phyloP scores from a whole-genome alignment of 805 yeast genomes.

The Spencermartinsiella europaea region DNA sequence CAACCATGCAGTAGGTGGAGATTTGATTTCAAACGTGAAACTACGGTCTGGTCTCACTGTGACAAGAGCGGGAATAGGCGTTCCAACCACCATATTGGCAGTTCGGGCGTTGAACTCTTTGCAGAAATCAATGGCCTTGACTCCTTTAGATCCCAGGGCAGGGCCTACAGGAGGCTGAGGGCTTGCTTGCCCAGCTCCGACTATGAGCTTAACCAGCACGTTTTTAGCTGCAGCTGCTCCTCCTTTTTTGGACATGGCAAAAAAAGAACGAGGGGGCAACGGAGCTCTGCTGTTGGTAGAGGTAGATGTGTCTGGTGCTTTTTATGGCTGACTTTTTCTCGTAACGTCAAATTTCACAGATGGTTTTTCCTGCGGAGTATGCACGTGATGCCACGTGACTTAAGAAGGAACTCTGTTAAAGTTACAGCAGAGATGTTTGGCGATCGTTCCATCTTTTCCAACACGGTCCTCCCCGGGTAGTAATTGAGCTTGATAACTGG shows the following conservation, averaged over 20 bases:
- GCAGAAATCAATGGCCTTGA: conserved; percentile 96
- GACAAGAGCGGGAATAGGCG: conserved; percentile 82
- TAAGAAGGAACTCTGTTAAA: too few species aligned
- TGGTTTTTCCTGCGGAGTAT: too few species aligned
- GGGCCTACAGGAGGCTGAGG: conserved; percentile 99
- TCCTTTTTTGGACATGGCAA: background rate
- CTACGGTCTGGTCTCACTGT: conserved; percentile 90
- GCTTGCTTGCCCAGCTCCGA: conserved; percentile 96
- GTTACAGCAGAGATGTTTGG: too few species aligned
- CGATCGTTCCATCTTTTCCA: too few species aligned
- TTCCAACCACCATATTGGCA: conserved; percentile 77
- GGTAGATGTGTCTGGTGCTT: too few species aligned
- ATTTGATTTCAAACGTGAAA: conserved; percentile 77
- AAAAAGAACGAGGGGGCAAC: too few species aligned
- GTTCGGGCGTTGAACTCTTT: conserved; percentile 98
- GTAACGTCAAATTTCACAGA: too few species aligned
- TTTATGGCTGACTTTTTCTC: too few species aligned
- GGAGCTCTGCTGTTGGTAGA: too few species aligned
- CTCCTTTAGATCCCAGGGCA: conserved; percentile 97
- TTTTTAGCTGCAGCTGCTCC: conserved; percentile 42
- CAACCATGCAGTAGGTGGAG: conserved; percentile 89
- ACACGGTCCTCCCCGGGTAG: too few species aligned
- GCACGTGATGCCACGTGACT: too few species aligned
- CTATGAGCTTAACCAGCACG: conserved; percentile 77
- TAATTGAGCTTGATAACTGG: too few species aligned